Base-by-base conservation (phyloP, 2,329 filamentous ascomycete genomes). In the Colletotrichum magnum region DNA sequence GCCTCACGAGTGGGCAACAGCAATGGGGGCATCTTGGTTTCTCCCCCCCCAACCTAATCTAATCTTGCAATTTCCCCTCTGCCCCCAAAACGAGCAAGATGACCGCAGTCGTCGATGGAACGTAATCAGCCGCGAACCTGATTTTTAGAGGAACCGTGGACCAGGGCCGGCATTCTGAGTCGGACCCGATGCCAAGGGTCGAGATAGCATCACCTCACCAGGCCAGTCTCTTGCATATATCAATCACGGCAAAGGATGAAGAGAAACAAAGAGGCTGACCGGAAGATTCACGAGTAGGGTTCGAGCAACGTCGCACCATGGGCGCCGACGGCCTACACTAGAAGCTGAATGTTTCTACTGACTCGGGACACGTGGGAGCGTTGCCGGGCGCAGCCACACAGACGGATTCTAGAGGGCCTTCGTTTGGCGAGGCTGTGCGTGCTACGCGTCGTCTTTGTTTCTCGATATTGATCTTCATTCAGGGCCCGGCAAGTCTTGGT, bases 81-180 rank as follows among this genome's bases (percentile, higher is more conserved):
- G 41, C 50, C 45, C 61, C 50, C 48, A 54, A 69, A 60, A 60
- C 56, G 43, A 65, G 62, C 41, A 60, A 69, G 26, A 57, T 45
- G 56, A 45, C 66, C 50, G 66, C 28, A 12, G 24, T 48, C 10
- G 41, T 53, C 28, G 36, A 68, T 48, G 61, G 65, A 24, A 59
- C 65, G 54, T 41, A 52, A 64, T 54, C 65, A 59, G 47, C 26
- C 15, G 47, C 39, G 52, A 68, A 58, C 65, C 48, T 64, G 65
- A 50, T 65, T 68, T 64, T 59, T 21, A 43, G 60, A 68, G 65
- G 63, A 48, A 45, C 64, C 64, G 39, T 9, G 16, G 32, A 4
- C 64, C 16, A 57, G 64, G 65, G 61, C 43, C 47, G 48, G 28
- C 10, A 39, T 54, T 15, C 59, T 51, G 54, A 58, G 58, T 68